phyloP scores from a whole-genome alignment of 805 yeast species.

The Lipomyces orientalis region DNA sequence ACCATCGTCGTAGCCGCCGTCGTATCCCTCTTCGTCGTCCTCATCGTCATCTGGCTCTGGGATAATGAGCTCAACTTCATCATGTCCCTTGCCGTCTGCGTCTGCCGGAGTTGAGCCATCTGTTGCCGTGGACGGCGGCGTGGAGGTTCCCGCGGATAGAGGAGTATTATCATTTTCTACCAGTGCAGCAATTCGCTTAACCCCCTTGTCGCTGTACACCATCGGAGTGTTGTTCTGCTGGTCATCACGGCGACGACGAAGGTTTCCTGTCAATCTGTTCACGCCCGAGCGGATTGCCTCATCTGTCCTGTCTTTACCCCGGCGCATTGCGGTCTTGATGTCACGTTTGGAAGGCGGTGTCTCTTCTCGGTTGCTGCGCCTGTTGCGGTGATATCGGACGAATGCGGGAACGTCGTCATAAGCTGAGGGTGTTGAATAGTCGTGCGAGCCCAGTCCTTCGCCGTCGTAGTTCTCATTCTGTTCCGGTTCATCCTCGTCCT shows the following conservation, averaged over 20 bases:
- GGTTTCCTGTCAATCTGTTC: conserved; percentile 32
- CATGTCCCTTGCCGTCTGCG: neutral
- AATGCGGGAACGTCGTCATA: conserved; percentile 22
- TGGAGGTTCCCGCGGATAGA: neutral
- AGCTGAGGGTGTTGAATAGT: neutral
- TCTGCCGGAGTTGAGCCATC: conserved; percentile 6
- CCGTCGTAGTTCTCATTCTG: neutral
- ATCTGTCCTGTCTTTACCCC: conserved; percentile 36
- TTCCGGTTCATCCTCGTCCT: neutral
- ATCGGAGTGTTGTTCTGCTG: neutral
- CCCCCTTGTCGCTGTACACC: neutral
- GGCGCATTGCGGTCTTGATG: conserved; percentile 35
- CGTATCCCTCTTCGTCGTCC: conserved; percentile 2
- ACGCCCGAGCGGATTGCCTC: conserved; percentile 39
- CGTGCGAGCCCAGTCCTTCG: neutral
- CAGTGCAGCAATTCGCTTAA: neutral
- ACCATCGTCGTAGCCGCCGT: conserved; percentile 5
- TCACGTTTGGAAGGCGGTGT: conserved; percentile 22
- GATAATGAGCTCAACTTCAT: neutral
- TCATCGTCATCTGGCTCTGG: neutral
- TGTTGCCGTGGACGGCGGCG: neutral
- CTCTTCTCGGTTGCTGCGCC: conserved; percentile 12
- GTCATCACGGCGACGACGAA: conserved; percentile 24
- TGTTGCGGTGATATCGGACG: conserved; percentile 13
- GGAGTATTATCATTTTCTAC: conserved; percentile 2